A percentile compares a stretch with the other conserved stretches of the same genome.
phyloP scores from a whole-genome alignment of 2,329 filamentous ascomycete species.

The Nothophoma quercina region DNA sequence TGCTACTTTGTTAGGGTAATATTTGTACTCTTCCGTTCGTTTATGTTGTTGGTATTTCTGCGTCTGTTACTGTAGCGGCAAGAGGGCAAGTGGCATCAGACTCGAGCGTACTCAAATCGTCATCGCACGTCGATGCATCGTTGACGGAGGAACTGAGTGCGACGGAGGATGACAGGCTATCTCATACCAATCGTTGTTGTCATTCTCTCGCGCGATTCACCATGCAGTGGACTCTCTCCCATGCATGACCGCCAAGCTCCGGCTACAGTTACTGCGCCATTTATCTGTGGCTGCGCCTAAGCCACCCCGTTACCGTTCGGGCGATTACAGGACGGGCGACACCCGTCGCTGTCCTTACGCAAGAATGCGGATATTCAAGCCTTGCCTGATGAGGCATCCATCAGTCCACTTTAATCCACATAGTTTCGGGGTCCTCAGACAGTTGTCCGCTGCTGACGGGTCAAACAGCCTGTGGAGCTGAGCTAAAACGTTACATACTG shows the following conservation, averaged over 20 bases:
- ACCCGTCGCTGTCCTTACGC: slow-evolving; percentile 10
- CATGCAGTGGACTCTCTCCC: not conserved
- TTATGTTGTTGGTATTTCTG: too few species aligned
- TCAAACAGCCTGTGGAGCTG: slow-evolving; percentile 12
- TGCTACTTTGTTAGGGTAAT: too few species aligned
- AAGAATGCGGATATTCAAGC: slow-evolving; percentile 9
- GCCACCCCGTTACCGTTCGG: slow-evolving; percentile 14
- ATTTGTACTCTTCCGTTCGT: too few species aligned
- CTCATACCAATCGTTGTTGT: slow-evolving; percentile 10
- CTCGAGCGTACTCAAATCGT: not conserved
- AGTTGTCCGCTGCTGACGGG: slow-evolving; percentile 10
- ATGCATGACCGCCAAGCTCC: slow-evolving; percentile 14
- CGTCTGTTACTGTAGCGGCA: too few species aligned
- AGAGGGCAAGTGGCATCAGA: too few species aligned
- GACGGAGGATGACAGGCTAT: not conserved
- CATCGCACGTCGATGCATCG: not conserved
- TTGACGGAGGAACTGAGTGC: not conserved
- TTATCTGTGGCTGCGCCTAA: slow-evolving; percentile 19
- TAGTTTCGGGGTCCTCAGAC: slow-evolving; percentile 5
- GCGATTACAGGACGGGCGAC: slow-evolving; percentile 7
- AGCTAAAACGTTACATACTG: slow-evolving; percentile 20
- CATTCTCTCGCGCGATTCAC: slow-evolving; percentile 10
- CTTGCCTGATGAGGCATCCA: slow-evolving; percentile 9
- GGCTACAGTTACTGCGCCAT: slow-evolving; percentile 18
- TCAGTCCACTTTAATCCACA: slow-evolving; percentile 19